A percentile compares a stretch with the other conserved stretches of the same genome.
These are phyloP conservation scores for Citrus trifoliata DNA, from an alignment of 345 rosid genomes.

Conservation along the genomic window DNA sequence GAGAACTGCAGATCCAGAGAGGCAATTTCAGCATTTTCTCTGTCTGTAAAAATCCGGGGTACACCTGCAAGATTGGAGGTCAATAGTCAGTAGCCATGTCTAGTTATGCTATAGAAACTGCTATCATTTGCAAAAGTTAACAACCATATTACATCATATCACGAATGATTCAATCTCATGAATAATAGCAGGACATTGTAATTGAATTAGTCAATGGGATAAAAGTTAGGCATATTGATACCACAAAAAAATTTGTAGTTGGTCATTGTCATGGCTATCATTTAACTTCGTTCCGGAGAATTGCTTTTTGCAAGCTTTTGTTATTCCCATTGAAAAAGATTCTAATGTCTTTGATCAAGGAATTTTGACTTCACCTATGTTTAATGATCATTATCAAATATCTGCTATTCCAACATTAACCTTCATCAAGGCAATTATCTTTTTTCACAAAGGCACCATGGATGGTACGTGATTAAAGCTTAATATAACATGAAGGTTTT, in stretches of 20 bases:
- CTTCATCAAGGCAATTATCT: neutral
- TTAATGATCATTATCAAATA: neutral
- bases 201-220: neutral
- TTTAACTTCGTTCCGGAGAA: neutral
- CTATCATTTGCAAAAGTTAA: neutral
- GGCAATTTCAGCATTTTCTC: conserved; percentile 55
- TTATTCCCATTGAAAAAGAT: neutral
- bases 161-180: neutral
- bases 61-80: conserved; percentile 48
- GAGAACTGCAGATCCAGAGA: conserved; percentile 53
- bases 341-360: neutral
- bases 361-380: neutral
- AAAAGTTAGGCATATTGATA: neutral
- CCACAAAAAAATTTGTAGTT: neutral
- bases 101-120: neutral
- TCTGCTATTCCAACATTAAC: neutral
- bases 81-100: neutral
- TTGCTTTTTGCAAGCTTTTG: no score
- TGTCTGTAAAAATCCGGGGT: conserved; percentile 70
- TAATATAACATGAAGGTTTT: neutral
- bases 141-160: neutral
- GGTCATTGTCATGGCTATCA: neutral
- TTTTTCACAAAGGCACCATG: neutral
- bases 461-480: neutral
- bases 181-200: neutral